Percentiles rank a stretch among this genome's conserved stretches.
These are phyloP conservation scores for Rubus idaeus DNA, from an alignment of 306 rosid genomes.

Conservation along the genomic window DNA sequence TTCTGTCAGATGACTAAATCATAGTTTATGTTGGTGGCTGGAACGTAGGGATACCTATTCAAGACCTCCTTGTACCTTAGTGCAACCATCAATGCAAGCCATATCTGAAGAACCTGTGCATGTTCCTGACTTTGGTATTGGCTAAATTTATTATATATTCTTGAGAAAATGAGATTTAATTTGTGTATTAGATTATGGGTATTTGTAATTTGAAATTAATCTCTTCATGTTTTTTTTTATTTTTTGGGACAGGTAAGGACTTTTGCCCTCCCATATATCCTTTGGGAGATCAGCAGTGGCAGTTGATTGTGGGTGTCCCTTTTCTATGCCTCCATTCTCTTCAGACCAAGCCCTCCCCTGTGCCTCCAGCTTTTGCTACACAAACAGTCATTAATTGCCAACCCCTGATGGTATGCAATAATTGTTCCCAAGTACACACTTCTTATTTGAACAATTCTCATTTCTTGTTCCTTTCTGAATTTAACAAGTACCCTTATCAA, in stretches of 20 bases:
- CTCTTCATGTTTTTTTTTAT: conserved; percentile 35
- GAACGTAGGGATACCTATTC: conserved; percentile 82
- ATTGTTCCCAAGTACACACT: conserved; percentile 20
- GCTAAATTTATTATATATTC: conserved; percentile 14
- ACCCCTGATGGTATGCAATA: conserved; percentile 72
- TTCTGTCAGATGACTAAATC: conserved; percentile 23
- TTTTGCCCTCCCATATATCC: conserved; percentile 95
- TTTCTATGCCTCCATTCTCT: conserved; percentile 74
- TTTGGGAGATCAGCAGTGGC: conserved; percentile 70
- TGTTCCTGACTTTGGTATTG: conserved; percentile 79
- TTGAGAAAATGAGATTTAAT: background rate
- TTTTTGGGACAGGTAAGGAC: conserved; percentile 59
- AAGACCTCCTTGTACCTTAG: conserved; percentile 79
- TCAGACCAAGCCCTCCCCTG: conserved; percentile 81
- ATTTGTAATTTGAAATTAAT: conserved; percentile 23
- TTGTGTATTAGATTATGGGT: conserved; percentile 3
- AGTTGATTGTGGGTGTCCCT: conserved; percentile 61
- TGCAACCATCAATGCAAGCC: conserved; percentile 84
- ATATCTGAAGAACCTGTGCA: conserved; percentile 41
- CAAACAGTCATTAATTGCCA: conserved; percentile 87
- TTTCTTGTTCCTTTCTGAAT: conserved; percentile 8
- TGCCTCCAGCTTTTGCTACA: conserved; percentile 84
- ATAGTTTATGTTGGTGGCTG: conserved; percentile 26
- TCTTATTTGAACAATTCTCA: conserved; percentile 1
- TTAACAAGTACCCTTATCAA: conserved; percentile 21